Percentiles rank a stretch among this genome's conserved stretches.
Conservation (phyloP, 169 alveolate species). For the Plasmodium relictum region DNA sequence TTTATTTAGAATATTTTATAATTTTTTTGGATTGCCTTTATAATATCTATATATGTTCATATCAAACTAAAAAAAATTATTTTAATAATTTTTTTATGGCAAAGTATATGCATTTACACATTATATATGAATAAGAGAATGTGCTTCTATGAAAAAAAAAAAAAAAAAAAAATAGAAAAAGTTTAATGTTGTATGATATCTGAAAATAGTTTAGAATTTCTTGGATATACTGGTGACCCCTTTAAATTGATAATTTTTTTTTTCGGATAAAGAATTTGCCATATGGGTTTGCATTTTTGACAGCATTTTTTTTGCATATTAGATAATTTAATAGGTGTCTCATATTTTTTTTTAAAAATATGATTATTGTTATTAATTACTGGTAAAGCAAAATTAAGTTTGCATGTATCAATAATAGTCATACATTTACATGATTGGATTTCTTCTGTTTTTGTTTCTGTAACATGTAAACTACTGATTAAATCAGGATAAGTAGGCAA, state of each 20-base stretch:
- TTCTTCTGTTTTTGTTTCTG: not conserved
- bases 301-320: conserved; percentile 32
- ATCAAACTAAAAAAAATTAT: too few relatives aligned
- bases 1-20: too few relatives aligned
- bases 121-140: too few relatives aligned
- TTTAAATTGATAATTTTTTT: conserved; percentile 8
- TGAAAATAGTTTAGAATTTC: not conserved
- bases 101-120: too few relatives aligned
- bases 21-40: too few relatives aligned
- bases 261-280: conserved; percentile 27
- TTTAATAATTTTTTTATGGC: too few relatives aligned
- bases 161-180: too few relatives aligned
- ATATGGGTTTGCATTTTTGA: conserved; percentile 40
- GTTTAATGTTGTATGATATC: not conserved
- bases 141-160: too few relatives aligned
- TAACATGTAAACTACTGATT: conserved; percentile 17
- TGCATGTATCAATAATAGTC: conserved; percentile 15
- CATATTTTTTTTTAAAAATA: conserved; percentile 16
- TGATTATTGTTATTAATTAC: not conserved
- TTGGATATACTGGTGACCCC: conserved; percentile 23
- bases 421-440: conserved; percentile 33
- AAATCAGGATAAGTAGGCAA: conserved; percentile 33
- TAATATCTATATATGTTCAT: too few relatives aligned
- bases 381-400: conserved; percentile 39
- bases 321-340: conserved; percentile 29